Evolutionary conservation across 176 grass and related monocot species (phyloP), one percentile per base, ranked within the genome.

Genomic region (Juncus inflexus): DNA sequence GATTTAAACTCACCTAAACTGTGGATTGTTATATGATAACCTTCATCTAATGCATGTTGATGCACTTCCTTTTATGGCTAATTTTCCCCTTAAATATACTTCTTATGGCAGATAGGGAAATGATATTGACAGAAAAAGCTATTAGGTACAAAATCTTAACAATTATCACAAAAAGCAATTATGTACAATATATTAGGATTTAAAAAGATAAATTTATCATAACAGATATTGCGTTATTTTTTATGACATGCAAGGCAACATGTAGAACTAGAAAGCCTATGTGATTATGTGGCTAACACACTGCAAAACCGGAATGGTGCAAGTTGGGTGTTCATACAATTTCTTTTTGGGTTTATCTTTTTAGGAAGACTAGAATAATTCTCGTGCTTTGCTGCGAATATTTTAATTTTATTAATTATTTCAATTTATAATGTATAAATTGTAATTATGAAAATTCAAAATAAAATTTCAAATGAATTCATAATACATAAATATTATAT

Each of bases 1-100:
- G 19, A 39, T 66, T 47, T 74, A 3, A 57, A 15, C 11, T 6
- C 38, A 78, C 55, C 62, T 74, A 83, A 78, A 77, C 61, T 66
- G 36, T 69, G 60, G 42, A 35, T 3, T 62, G 19, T 28, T 28
- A 28, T 28, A 28, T 67, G 63, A 77, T 61, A 14, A 19, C 5
- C 40, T 12, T 61, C 54, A 51, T 66, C 69, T 75, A 67, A 59
- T 67, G 56, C 61, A 55, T 11, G 54, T 3, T 65, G 69, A 47
- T 77, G 12, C 3, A 50, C 38, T 38, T 41, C 50, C 50, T 7
- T 69, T 53, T 37, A 55, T 2, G 2, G 14, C 36, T 73, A 43
- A 50, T 58, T 79, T 37, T 77, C 52, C 38, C 43, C 43, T 9
- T 47, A 9, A 47, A 47, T 47, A 47, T 47, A 47, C 43, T 47